A percentile compares a stretch with the other conserved stretches of the same genome.
phyloP scores from a whole-genome alignment of 2,329 filamentous ascomycete species.

The Tolypocladium endophyticum region DNA sequence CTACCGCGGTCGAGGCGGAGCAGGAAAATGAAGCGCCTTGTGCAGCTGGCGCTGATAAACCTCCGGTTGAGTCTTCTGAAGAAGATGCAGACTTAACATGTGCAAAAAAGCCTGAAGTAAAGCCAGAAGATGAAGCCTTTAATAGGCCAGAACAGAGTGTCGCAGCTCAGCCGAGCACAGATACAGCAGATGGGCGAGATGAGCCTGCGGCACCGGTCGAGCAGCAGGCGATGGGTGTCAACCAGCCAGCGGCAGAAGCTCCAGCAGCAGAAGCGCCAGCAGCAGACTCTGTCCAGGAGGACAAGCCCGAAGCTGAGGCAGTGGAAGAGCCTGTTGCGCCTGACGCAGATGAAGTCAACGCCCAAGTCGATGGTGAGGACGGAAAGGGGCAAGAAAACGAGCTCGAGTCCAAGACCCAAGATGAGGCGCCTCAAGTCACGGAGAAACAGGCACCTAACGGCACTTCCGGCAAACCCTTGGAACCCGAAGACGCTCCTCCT shows the following conservation, averaged over 20 bases:
- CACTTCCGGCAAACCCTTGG: neutral
- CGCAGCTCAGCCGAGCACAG: neutral
- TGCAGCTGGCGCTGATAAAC: neutral
- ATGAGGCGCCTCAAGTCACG: neutral
- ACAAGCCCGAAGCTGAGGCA: constrained; percentile 1
- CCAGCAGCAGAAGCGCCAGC: neutral
- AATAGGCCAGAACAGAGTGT: neutral
- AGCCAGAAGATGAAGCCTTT: neutral
- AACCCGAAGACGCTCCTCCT: neutral
- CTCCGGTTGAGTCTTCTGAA: neutral
- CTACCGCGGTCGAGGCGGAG: constrained; percentile 5
- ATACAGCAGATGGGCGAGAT: neutral
- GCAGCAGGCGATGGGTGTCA: neutral
- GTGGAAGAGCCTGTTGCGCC: neutral
- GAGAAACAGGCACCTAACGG: neutral
- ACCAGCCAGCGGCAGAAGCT: neutral
- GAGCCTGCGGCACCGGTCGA: neutral
- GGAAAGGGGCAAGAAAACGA: neutral
- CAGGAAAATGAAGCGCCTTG: constrained; percentile 1
- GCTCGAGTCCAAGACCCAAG: neutral
- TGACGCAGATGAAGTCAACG: neutral
- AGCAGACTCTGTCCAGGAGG: neutral
- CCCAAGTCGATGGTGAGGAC: neutral
- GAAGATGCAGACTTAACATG: neutral
- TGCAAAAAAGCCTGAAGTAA: neutral